Base-by-base conservation (phyloP, 805 yeast genomes). In the Saturnispora gosingensis region DNA sequence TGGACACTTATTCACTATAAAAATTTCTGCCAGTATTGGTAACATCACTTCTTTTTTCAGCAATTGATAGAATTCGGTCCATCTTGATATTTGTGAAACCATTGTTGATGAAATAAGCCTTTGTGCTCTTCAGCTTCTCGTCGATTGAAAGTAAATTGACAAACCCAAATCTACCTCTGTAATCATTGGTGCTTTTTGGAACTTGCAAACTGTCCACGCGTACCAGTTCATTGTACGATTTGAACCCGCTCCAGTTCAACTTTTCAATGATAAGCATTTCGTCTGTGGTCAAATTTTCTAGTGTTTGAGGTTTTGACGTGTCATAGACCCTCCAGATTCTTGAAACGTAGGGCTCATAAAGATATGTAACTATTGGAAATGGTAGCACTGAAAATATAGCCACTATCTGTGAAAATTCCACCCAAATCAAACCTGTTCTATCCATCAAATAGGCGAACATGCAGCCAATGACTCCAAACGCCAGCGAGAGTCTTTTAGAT, bases 51-150 rank as follows among this genome's bases (percentile, higher is more conserved):
- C 83, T 80, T 46, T 70, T 69, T 62, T 88, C 95, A 1, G 84
- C 78, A n/a, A 85, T 77, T 0, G 90, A 88, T 91, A 95, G 83
- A 5, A 87, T 67, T 50, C 96, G 70, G 59, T 87, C 93, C 95
- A 87, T 87, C 56, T 80, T 79, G 62, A 85, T 68, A 2, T 95
- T 95, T 2, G 95, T 93, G 43, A 84, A 71, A 56, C 86, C 83
- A 60, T 87, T 95, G 15, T 74, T 77, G 2, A 87, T 76, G 59
- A 80, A 84, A 62, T 71, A 80, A 16, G 67, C 64, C 46, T 76
- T 68, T 9, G 66, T 63, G 4, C 59, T 56, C 1, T 69, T 69
- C 5, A 71, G 56, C 28, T 65, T 67, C 6, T 65, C 61, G 44
- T 72, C 74, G 13, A 58, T 58, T 43, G 74, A 75, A 34, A 69